Percentiles rank a stretch among this genome's conserved stretches.
Evolutionary conservation across 192 early-diverging fungal genomes (phyloP).

Genomic region (Geranomyces variabilis): DNA sequence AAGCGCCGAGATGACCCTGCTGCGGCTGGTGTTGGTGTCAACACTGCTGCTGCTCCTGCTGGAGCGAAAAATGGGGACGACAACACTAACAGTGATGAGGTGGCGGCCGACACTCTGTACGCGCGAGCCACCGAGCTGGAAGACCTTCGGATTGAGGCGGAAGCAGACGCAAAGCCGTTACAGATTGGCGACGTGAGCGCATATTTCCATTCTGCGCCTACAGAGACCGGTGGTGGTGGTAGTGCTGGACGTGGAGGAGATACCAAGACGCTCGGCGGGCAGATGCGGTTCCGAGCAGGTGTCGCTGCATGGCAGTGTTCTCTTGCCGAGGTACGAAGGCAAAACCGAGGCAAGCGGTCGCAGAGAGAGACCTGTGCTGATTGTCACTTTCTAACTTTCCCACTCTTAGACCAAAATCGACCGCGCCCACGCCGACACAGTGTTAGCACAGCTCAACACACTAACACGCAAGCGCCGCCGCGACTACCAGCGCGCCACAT

Average conservation of each 20-base stretch:
- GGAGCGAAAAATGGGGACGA: slow-evolving; percentile 12
- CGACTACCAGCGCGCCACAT: slow-evolving; percentile 3
- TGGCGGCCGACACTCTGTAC: slow-evolving; percentile 11
- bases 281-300: too few species aligned
- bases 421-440: slow-evolving; percentile 13
- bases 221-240: not conserved
- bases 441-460: slow-evolving; percentile 22
- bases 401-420: slow-evolving; percentile 13
- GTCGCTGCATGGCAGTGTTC: too few species aligned
- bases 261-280: too few species aligned
- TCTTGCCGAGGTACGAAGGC: too few species aligned
- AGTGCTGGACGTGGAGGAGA: not conserved
- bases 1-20: not conserved
- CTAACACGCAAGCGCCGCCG: slow-evolving; percentile 24
- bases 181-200: slow-evolving; percentile 73
- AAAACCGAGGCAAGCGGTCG: too few species aligned
- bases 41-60: slow-evolving; percentile 37
- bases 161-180: slow-evolving; percentile 56
- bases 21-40: not conserved
- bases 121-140: slow-evolving; percentile 63
- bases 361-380: too few species aligned
- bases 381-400: too few species aligned
- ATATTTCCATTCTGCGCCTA: slow-evolving; percentile 22
- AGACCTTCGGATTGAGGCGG: slow-evolving; percentile 63
- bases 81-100: too few species aligned